Evolutionary conservation across 768 basidiomycete genomes (phyloP), one percentile per base, ranked within the genome.

Genomic region (Lentinula raphanica): DNA sequence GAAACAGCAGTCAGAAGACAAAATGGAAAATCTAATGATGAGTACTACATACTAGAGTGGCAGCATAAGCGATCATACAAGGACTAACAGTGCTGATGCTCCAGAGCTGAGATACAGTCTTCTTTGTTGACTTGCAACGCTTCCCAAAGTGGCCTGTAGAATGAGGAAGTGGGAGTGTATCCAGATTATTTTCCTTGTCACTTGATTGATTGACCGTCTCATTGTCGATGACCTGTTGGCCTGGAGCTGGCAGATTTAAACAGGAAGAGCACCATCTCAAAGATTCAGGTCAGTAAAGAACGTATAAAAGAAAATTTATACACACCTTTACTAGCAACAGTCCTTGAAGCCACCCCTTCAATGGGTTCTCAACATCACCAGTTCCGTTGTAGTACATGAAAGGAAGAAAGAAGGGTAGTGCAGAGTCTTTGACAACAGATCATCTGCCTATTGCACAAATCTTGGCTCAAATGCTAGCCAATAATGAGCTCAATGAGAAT

Each of bases 21-120:
- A 32, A 32, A 11, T 32, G 35, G 35, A 15, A 42, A 29, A 45
- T 28, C 54, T 8, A 28, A 42, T 11, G 5, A 64, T 54, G 9
- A n/a, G n/a, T n/a, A n/a, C n/a, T n/a, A n/a, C n/a, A n/a, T 39
- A 68, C 69, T 49, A 69, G 66, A 2, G 67, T 66, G 21, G 63
- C 62, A 3, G 62, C 59, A 42, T 69, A 69, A 15, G 68, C 64
- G 29, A 69, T 64, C 0, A 51, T 59, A 17, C 64, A 50, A 2
- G 67, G 68, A 2, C 65, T 58, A 3, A 67, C 60, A 4, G 21
- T 19, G 4, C 17, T 58, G 17, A 66, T 49, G 40, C 60, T 60
- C 15, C 62, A 38, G 27, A 61, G 39, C 9, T 48, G 39, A 1
- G 63, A 60, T 9, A 58, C 51, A 11, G 38, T 51, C 21, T 61